Conservation (phyloP, 164 flowering plant species). For the Berberis thunbergii region DNA sequence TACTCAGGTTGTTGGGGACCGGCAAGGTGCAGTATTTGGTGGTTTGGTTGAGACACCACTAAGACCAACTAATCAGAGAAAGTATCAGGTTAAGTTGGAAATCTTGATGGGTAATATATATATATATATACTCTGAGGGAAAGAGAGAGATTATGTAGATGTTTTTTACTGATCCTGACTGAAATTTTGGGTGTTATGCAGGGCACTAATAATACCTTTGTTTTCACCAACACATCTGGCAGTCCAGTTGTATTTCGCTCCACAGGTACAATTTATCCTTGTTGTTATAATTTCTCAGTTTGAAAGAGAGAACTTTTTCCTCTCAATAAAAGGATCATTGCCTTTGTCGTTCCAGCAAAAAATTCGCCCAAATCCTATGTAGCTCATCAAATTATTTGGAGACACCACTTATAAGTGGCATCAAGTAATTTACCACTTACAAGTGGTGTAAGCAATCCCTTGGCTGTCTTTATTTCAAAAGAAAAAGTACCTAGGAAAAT, state of each 20-base stretch:
- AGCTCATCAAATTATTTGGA: too few relatives aligned
- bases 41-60: conserved; percentile 94
- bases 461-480: too few relatives aligned
- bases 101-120: not conserved
- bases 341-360: too few relatives aligned
- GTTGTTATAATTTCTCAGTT: not conserved
- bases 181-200: conserved; percentile 23
- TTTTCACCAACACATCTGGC: conserved; percentile 64
- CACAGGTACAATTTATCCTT: conserved; percentile 54
- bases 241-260: conserved; percentile 61
- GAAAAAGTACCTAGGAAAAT: too few relatives aligned
- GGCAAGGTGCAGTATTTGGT: conserved; percentile 85
- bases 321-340: too few relatives aligned
- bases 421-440: too few relatives aligned
- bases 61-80: conserved; percentile 51
- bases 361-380: too few relatives aligned
- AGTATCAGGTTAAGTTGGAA: conserved; percentile 60
- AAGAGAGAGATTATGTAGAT: not conserved
- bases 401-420: too few relatives aligned
- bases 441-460: too few relatives aligned
- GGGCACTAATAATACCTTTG: conserved; percentile 80
- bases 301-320: too few relatives aligned
- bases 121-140: not conserved
- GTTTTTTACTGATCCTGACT: conserved; percentile 7
- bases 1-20: conserved; percentile 84